Percentiles rank a stretch among this genome's conserved stretches.
Conservation (phyloP, 169 alveolate species). For the Cryptosporidium ryanae region DNA sequence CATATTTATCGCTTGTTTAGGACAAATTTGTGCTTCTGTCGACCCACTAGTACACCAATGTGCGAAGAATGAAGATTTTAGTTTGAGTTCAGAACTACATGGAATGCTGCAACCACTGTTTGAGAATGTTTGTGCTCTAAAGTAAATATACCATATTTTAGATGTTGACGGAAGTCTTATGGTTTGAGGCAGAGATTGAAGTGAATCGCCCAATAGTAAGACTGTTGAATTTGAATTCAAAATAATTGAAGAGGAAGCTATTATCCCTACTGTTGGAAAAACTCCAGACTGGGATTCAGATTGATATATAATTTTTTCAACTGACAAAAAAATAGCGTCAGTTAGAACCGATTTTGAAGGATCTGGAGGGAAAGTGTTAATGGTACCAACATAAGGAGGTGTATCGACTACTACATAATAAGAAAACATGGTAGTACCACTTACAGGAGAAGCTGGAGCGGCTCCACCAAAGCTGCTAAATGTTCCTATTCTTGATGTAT, state of each 20-base stretch:
- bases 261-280: conserved; percentile 64
- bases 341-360: conserved; percentile 23
- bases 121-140: conserved; percentile 68
- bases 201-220: conserved; percentile 53
- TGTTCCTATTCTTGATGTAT: conserved; percentile 46
- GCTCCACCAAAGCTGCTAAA: conserved; percentile 73
- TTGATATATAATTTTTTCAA: conserved; percentile 39
- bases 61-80: conserved; percentile 6
- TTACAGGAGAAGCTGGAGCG: conserved; percentile 62
- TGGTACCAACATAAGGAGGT: conserved; percentile 57
- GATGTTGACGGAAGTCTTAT: conserved; percentile 37
- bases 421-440: conserved; percentile 60
- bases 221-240: conserved; percentile 29
- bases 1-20: conserved; percentile 56
- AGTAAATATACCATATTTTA: conserved; percentile 42
- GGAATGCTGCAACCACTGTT: conserved; percentile 70
- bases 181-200: conserved; percentile 45
- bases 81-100: conserved; percentile 9
- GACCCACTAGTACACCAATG: conserved; percentile 51
- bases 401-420: conserved; percentile 44
- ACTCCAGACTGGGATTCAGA: conserved; percentile 54
- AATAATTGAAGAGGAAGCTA: conserved; percentile 27
- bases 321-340: conserved; percentile 36
- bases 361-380: conserved; percentile 44
- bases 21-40: conserved; percentile 47